Evolutionary conservation across 2,329 filamentous ascomycete species (phyloP).

Genomic region (Beauveria australis): DNA sequence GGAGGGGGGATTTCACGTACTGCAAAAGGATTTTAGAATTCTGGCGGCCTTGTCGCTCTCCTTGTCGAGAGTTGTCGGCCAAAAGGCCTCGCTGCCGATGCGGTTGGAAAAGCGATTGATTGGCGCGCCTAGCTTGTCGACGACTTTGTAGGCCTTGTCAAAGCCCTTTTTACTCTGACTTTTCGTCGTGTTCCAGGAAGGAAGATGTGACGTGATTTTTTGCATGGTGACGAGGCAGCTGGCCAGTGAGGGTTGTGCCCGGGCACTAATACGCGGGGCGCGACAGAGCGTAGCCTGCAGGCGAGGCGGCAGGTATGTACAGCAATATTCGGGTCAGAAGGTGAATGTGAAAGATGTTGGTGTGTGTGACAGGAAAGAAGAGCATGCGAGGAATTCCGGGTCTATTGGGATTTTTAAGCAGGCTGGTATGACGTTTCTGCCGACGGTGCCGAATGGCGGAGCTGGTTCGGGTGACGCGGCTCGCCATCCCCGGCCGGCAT

Average conservation of each 20-base stretch:
- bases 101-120: conserved; percentile 78
- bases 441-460: neutral
- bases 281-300: neutral
- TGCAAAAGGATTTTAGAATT: conserved; percentile 80
- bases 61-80: conserved; percentile 77
- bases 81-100: conserved; percentile 75
- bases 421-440: conserved; percentile 4
- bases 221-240: conserved; percentile 21
- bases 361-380: neutral
- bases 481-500: neutral
- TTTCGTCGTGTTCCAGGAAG: conserved; percentile 47
- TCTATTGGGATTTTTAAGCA: neutral
- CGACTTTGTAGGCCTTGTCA: conserved; percentile 58
- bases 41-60: conserved; percentile 86
- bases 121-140: conserved; percentile 52
- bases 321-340: too few relatives aligned
- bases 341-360: neutral
- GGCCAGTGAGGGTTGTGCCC: too few relatives aligned
- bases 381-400: neutral
- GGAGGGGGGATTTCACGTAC: conserved; percentile 34
- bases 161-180: conserved; percentile 56
- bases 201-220: conserved; percentile 25
- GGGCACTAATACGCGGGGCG: too few relatives aligned
- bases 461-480: conserved; percentile 8
- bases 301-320: neutral